Evolutionary conservation across 108 stramenopile genomes (phyloP), one percentile per base, ranked within the genome.

Genomic region (Pseudonitzschia pungens): DNA sequence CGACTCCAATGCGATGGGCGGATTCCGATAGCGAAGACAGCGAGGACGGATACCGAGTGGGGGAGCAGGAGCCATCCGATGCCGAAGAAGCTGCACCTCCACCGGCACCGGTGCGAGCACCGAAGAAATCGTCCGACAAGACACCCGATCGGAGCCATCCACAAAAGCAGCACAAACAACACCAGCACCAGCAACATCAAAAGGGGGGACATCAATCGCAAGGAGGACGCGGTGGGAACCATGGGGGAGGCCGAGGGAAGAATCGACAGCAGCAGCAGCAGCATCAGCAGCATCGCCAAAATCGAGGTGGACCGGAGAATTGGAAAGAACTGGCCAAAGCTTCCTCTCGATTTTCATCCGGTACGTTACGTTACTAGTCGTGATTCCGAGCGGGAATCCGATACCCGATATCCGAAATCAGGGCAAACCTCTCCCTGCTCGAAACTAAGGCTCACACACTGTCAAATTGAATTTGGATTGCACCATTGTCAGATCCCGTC

Each of bases 261-360:
- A 42, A 65, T 65, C 32, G 65, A 27, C 65, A n/a, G 29, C 73
- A 74, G 20, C 65, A 65, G 33, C 24, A 54, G 43, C 40, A 42
- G 20, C 32, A 36, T 2, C 36, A 44, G 20, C 65, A 67, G 41
- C 65, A 67, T 67, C 41, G 42, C 22, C 21, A 69, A 31, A 48
- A 36, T 24, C 42, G 51, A 21, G 33, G 33, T 15, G 33, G 51
- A 41, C 69, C 69, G 5, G 18, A 31, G 29, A 62, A 77, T 67
- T 79, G 78, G 78, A 68, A 28, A 45, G 58, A 79, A 48, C 73
- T 79, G 78, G 78, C 78, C 11, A 79, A 79, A 33, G 67, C 60
- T 29, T 62, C 65, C 41, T 72, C 70, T 52, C 55, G 68, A 43
- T 79, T 77, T 32, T 43, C 68, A 41, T 52, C 68, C 20, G 56